These are phyloP conservation scores for Pleodorina starrii DNA, from an alignment of 139 green algal species.

Conservation along the genomic window DNA sequence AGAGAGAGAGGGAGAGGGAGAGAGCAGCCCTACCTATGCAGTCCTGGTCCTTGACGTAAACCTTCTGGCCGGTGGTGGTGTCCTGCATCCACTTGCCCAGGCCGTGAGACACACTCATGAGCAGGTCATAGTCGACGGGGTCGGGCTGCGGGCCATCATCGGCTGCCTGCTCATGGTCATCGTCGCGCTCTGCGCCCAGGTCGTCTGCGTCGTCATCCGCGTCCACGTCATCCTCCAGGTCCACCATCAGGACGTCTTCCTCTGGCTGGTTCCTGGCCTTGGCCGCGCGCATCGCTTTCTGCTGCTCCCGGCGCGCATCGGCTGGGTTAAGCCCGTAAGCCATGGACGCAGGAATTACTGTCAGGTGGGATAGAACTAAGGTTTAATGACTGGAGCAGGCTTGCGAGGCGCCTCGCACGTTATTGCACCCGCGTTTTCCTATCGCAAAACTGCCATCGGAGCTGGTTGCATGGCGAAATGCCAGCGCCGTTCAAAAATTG, in stretches of 20 bases:
- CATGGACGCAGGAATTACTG: background rate
- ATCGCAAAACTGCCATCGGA: background rate
- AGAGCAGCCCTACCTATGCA: conserved; percentile 72
- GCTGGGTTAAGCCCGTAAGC: conserved; percentile 10
- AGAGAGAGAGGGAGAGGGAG: too few species aligned
- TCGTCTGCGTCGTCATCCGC: conserved; percentile 1
- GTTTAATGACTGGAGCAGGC: background rate
- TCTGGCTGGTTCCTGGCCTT: background rate
- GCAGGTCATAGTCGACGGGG: conserved; percentile 79
- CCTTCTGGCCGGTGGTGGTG: conserved; percentile 33
- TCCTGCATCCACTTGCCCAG: conserved; percentile 72
- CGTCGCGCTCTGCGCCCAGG: background rate
- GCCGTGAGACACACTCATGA: conserved; percentile 83
- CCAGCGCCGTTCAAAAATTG: too few species aligned
- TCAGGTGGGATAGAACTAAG: background rate
- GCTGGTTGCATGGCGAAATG: too few species aligned
- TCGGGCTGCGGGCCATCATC: background rate
- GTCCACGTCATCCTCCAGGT: conserved; percentile 18
- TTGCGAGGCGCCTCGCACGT: background rate
- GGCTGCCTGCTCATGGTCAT: background rate
- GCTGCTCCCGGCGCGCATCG: background rate
- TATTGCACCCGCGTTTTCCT: background rate
- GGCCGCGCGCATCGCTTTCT: background rate
- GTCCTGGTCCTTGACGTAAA: conserved; percentile 82
- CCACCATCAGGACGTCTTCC: background rate